phyloP scores from a whole-genome alignment of 768 basidiomycete genomes.

The Termitomyces eurrhizus region DNA sequence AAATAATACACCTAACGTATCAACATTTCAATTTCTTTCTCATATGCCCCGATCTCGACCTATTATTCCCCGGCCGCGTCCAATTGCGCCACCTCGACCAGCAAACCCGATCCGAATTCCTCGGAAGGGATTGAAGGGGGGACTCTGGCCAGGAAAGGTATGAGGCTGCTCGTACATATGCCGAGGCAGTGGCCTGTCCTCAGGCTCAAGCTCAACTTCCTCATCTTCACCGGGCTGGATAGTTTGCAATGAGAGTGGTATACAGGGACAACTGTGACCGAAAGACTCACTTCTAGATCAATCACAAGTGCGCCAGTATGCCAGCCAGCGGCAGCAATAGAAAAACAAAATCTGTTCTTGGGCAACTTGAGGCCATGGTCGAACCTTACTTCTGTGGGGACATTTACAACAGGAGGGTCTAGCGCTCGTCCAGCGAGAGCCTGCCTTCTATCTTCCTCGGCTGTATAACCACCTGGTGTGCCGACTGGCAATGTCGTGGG shows the following conservation, averaged over 20 bases:
- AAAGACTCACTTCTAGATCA: slow-evolving; percentile 62
- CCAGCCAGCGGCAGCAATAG: slow-evolving; percentile 83
- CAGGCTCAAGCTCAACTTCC: slow-evolving; percentile 27
- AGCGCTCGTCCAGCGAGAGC: slow-evolving; percentile 25
- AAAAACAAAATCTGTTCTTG: slow-evolving; percentile 71
- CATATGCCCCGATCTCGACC: neutral
- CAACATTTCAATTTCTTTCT: neutral
- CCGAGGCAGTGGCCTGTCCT: slow-evolving; percentile 12
- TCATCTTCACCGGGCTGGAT: slow-evolving; percentile 29
- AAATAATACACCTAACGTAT: neutral
- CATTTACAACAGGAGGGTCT: slow-evolving; percentile 41
- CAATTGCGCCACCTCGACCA: slow-evolving; percentile 40
- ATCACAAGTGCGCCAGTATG: slow-evolving; percentile 89
- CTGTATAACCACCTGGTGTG: slow-evolving; percentile 55
- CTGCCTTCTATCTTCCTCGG: slow-evolving; percentile 27
- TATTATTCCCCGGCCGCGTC: neutral
- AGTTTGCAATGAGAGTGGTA: slow-evolving; percentile 6
- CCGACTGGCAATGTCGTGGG: slow-evolving; percentile 51
- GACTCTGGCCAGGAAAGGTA: slow-evolving; percentile 29
- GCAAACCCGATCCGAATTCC: slow-evolving; percentile 57
- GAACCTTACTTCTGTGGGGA: slow-evolving; percentile 73
- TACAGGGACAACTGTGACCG: slow-evolving; percentile 1
- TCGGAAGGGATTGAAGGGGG: slow-evolving; percentile 17
- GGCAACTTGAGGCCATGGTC: slow-evolving; percentile 47
- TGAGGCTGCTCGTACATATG: slow-evolving; percentile 11